These are phyloP conservation scores for Cyclanthera cordifolia DNA, from an alignment of 306 rosid genomes.

Conservation along the genomic window DNA sequence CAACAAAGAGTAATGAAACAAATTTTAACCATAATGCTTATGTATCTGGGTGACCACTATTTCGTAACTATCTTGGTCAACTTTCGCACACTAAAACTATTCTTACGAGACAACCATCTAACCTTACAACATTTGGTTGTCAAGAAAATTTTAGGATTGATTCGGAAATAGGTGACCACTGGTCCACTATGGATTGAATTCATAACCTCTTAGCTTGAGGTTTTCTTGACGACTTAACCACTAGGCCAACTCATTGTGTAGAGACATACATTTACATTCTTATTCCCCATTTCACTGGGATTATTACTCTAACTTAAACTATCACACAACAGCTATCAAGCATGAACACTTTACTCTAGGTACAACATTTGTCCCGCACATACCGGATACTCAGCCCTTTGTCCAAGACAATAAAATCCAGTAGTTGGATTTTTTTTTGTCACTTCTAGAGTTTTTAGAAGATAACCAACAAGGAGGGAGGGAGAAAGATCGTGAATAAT, in stretches of 20 bases:
- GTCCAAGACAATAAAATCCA: background rate
- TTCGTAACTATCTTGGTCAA: too few relatives aligned
- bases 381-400: background rate
- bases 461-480: background rate
- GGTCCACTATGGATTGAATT: too few relatives aligned
- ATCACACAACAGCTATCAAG: background rate
- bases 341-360: background rate
- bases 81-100: too few relatives aligned
- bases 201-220: too few relatives aligned
- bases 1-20: slow-evolving; percentile 12
- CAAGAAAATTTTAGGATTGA: too few relatives aligned
- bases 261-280: background rate
- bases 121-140: too few relatives aligned
- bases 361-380: background rate
- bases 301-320: background rate
- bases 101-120: too few relatives aligned
- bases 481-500: background rate
- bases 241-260: too few relatives aligned
- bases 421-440: background rate
- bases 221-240: too few relatives aligned
- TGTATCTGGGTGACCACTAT: too few relatives aligned
- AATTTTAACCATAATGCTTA: background rate
- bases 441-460: background rate
- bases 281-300: background rate
- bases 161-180: too few relatives aligned